Evolutionary conservation across 2,329 filamentous ascomycete genomes (phyloP), one percentile per base, ranked within the genome.

Genomic region (Balansia obtecta): DNA sequence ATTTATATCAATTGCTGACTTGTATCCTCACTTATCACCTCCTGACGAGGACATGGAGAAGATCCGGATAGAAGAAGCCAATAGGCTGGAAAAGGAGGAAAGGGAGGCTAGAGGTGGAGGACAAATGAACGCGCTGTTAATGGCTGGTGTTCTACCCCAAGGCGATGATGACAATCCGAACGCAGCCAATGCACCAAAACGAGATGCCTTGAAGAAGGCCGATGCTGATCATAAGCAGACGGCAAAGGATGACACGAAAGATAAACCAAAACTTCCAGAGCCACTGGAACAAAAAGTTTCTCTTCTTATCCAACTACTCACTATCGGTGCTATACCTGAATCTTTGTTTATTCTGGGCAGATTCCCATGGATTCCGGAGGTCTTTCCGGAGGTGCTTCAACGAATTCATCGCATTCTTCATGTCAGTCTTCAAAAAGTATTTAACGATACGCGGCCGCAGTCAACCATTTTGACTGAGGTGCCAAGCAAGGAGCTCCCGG

Each of bases 21-120:
- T 98, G 1, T 97, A 95, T 64, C 84, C 89, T 15, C 93, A 98
- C 64, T 76, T 98, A 1, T 94, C 89, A 72, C 88, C 93, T 8
- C 71, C 77, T 0, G 93, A 97, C 56, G 82, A 88, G 33, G 75
- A 81, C 4, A 97, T 98, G 91, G 78, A 85, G 39, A 73, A 71
- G 7, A 72, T 95, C 48, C 83, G 80, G 55, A 75, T 80, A 40
- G 80, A 82, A 56, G 82, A 86, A 54, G 71, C 83, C 64, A 83
- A 85, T 59, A 87, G 89, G 61, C 79, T 93, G 46, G 82, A 83
- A 32, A 87, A 93, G 56, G 82, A 85, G 61, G 88, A 95, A 61
- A 79, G 76, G 52, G 76, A 79, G 40, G 82, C 77, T 39, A 77
- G 85, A 44, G 89, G 86, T 41, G 83, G 82, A 34, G 83, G 82